A percentile compares a stretch with the other conserved stretches of the same genome.
These are phyloP conservation scores for Cercospora nicotianae DNA, from an alignment of 2,329 filamentous ascomycete species.

Conservation along the genomic window DNA sequence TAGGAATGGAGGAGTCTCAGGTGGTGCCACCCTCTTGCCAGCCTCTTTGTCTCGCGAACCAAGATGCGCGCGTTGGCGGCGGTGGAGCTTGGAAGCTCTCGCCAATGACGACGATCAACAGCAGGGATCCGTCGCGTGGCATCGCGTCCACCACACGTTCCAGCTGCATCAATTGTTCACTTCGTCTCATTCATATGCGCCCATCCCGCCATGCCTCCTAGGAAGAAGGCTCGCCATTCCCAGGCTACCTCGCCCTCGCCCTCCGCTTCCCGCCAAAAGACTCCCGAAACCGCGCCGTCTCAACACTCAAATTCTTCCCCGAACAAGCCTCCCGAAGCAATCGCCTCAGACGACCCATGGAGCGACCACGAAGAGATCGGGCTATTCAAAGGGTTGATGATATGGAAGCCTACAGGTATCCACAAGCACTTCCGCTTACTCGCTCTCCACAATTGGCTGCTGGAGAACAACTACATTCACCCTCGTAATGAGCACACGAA, in stretches of 20 bases:
- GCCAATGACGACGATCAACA: conserved; percentile 3
- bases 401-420: conserved; percentile 95
- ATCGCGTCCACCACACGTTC: conserved; percentile 6
- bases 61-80: not conserved
- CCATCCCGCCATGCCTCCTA: conserved; percentile 60
- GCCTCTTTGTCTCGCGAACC: conserved; percentile 1
- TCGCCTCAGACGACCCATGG: conserved; percentile 67
- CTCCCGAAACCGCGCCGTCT: conserved; percentile 29
- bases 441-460: conserved; percentile 57
- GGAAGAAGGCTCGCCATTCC: conserved; percentile 63
- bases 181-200: not conserved
- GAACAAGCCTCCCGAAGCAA: not conserved
- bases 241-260: conserved; percentile 59
- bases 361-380: conserved; percentile 94
- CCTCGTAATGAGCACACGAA: conserved; percentile 64
- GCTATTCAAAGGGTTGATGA: conserved; percentile 87
- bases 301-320: conserved; percentile 36
- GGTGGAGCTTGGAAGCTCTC: not conserved
- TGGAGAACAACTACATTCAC: conserved; percentile 39
- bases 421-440: conserved; percentile 94
- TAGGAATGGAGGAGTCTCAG: not conserved
- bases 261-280: conserved; percentile 42
- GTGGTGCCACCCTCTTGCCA: not conserved
- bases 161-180: not conserved
- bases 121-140: conserved; percentile 8